Evolutionary conservation across 2,329 filamentous ascomycete species (phyloP).

Genomic region (Phoma sp.): DNA sequence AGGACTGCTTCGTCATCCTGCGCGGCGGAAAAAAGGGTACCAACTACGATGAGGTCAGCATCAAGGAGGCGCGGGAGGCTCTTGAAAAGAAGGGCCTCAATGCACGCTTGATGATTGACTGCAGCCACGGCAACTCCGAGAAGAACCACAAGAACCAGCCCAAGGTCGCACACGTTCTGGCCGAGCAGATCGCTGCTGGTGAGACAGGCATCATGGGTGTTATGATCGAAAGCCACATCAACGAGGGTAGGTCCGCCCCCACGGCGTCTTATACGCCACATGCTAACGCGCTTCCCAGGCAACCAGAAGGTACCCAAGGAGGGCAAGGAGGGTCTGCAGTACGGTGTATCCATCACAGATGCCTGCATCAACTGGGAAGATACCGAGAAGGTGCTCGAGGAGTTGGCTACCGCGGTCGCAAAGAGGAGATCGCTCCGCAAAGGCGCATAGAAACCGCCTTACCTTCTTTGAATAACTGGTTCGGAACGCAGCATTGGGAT

Average conservation of each 20-base stretch:
- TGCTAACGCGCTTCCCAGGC: conserved; percentile 54
- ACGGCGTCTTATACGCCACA: background rate
- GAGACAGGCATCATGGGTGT: conserved; percentile 92
- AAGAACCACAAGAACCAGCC: conserved; percentile 99
- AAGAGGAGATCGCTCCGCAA: conserved; percentile 65
- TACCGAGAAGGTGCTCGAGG: conserved; percentile 78
- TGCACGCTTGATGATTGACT: conserved; percentile 93
- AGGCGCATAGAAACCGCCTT: conserved; percentile 31
- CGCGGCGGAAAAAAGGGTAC: conserved; percentile 91
- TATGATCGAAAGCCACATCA: conserved; percentile 98
- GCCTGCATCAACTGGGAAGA: conserved; percentile 96
- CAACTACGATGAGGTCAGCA: conserved; percentile 88
- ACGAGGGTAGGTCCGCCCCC: conserved; percentile 70
- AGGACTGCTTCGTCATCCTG: conserved; percentile 96
- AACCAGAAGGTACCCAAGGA: conserved; percentile 90
- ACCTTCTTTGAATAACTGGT: conserved; percentile 8
- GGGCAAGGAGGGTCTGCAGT: conserved; percentile 83
- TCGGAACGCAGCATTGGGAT: conserved; percentile 19
- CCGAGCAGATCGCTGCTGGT: conserved; percentile 82
- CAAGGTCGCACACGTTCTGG: conserved; percentile 82
- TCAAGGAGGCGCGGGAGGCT: conserved; percentile 80
- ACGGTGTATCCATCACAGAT: conserved; percentile 96
- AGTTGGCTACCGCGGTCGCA: conserved; percentile 79
- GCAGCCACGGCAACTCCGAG: conserved; percentile 92
- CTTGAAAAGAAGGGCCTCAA: conserved; percentile 75